A percentile compares a stretch with the other conserved stretches of the same genome.
phyloP scores from a whole-genome alignment of 2,329 filamentous ascomycete genomes.

The Penicillium sp. region DNA sequence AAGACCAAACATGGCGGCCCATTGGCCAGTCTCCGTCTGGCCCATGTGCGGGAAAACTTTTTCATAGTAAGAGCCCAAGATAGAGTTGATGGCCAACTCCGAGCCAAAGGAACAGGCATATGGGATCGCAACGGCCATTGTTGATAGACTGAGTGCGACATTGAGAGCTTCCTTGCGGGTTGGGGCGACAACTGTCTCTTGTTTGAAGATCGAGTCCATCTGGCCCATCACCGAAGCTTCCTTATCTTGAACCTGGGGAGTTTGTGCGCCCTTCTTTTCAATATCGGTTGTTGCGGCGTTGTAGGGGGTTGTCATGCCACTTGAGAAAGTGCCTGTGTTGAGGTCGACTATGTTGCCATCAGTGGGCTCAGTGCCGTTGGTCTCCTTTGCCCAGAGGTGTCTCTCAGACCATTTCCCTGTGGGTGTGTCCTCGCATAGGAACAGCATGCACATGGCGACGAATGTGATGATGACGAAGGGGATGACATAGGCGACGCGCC shows the following conservation, averaged over 20 bases:
- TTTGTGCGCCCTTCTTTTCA: constrained; percentile 35
- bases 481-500: constrained; percentile 82
- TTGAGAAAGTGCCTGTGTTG: constrained; percentile 24
- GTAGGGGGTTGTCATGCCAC: constrained; percentile 23
- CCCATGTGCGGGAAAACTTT: constrained; percentile 57
- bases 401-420: constrained; percentile 80
- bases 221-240: constrained; percentile 50
- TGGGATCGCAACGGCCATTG: constrained; percentile 52
- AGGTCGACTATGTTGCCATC: constrained; percentile 35
- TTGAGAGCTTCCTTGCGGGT: constrained; percentile 60
- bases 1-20: constrained; percentile 58
- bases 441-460: constrained; percentile 67
- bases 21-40: constrained; percentile 58
- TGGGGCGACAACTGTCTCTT: constrained; percentile 65
- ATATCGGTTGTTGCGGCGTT: constrained; percentile 24
- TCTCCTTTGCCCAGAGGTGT: constrained; percentile 56
- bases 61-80: constrained; percentile 61
- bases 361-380: constrained; percentile 15
- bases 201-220: constrained; percentile 50
- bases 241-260: constrained; percentile 25
- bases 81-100: constrained; percentile 62
- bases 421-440: constrained; percentile 79
- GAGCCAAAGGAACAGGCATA: constrained; percentile 65
- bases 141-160: constrained; percentile 63
- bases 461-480: constrained; percentile 74